phyloP scores from a whole-genome alignment of 2,329 filamentous ascomycete genomes.

The Xylaria sp. region DNA sequence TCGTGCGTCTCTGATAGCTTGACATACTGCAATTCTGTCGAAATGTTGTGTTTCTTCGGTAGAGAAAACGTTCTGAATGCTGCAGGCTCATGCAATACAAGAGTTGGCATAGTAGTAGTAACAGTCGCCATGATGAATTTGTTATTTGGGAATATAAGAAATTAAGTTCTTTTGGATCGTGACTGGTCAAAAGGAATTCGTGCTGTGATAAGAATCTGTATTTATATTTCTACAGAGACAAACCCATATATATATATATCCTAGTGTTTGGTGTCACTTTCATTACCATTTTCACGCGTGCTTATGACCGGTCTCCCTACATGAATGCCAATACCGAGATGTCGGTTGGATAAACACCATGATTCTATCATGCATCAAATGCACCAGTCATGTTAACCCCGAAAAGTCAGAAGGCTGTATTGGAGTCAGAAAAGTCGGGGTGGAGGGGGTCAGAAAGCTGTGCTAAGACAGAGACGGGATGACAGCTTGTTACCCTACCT shows the following conservation, averaged over 20 bases:
- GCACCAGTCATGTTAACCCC: too few relatives aligned
- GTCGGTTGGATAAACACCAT: too few relatives aligned
- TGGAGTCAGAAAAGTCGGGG: too few relatives aligned
- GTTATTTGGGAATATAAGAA: background rate
- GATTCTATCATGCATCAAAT: too few relatives aligned
- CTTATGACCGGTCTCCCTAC: background rate
- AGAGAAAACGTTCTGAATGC: background rate
- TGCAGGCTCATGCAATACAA: background rate
- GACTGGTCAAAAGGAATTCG: background rate
- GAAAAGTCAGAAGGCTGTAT: too few relatives aligned
- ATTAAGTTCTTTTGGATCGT: background rate
- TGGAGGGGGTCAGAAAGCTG: too few relatives aligned
- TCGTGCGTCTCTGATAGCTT: background rate
- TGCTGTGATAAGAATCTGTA: background rate
- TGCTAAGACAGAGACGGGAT: too few relatives aligned
- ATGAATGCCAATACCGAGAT: too few relatives aligned
- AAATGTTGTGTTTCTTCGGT: background rate
- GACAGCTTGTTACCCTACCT: too few relatives aligned
- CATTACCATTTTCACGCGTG: background rate
- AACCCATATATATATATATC: background rate
- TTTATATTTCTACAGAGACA: background rate
- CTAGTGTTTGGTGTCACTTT: background rate
- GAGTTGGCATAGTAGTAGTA: background rate
- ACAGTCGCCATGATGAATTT: background rate
- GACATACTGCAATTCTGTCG: background rate